These are phyloP conservation scores for Pythium aquatile DNA, from an alignment of 352 stramenopile genomes.

Conservation along the genomic window DNA sequence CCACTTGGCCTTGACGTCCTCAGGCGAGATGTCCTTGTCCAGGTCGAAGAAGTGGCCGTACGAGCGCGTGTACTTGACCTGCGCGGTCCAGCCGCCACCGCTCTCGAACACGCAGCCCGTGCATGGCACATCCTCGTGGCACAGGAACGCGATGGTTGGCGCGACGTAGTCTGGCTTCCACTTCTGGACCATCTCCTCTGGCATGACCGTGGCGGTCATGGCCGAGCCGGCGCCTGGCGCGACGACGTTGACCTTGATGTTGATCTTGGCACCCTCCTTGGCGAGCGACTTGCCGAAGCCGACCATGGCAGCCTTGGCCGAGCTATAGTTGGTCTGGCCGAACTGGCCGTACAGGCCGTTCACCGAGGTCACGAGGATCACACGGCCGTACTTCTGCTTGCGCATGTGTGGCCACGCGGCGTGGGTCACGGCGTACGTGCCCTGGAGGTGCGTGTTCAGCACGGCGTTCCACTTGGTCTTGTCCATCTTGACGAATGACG, in stretches of 20 bases:
- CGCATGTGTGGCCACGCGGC: slow-evolving; percentile 88
- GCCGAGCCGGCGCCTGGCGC: slow-evolving; percentile 80
- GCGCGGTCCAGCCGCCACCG: slow-evolving; percentile 76
- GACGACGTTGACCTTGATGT: slow-evolving; percentile 91
- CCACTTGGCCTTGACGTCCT: slow-evolving; percentile 77
- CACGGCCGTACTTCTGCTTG: slow-evolving; percentile 87
- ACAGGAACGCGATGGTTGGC: slow-evolving; percentile 83
- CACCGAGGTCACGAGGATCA: slow-evolving; percentile 85
- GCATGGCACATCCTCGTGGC: slow-evolving; percentile 75
- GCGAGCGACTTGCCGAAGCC: slow-evolving; percentile 91
- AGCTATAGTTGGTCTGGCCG: slow-evolving; percentile 90
- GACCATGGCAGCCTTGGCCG: slow-evolving; percentile 91
- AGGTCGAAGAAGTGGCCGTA: slow-evolving; percentile 69
- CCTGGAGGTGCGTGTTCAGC: slow-evolving; percentile 81
- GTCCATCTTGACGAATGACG: slow-evolving; percentile 89
- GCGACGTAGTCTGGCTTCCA: slow-evolving; percentile 90
- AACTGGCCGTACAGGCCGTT: slow-evolving; percentile 91
- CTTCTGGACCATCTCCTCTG: slow-evolving; percentile 71
- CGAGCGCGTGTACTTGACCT: slow-evolving; percentile 82
- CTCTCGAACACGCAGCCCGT: slow-evolving; percentile 84
- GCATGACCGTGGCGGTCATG: slow-evolving; percentile 88
- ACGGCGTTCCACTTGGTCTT: slow-evolving; percentile 88
- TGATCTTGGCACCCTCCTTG: slow-evolving; percentile 73
- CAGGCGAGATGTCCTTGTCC: slow-evolving; percentile 67
- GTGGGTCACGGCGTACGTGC: slow-evolving; percentile 78